Base-by-base conservation (phyloP, 2,329 filamentous ascomycete species). In the Pseudopyricularia cyperi region DNA sequence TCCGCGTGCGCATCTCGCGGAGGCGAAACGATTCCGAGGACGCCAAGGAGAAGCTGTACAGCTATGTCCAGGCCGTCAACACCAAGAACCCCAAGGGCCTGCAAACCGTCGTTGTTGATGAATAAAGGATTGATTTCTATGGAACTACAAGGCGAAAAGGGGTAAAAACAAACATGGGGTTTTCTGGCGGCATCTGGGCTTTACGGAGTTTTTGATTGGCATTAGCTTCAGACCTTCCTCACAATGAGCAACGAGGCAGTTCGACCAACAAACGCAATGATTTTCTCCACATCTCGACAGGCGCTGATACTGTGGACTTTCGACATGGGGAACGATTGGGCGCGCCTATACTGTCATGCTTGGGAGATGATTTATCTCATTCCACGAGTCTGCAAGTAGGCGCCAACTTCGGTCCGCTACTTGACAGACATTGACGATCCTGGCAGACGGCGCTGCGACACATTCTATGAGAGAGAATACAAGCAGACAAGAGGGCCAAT, bases 1-100 rank as follows among this genome's bases (percentile, higher is more conserved):
- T 98, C 66, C 91, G 93, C 68, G 84, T 98, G 70, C 89, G 94
- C 77, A 96, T 98, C 77, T 95, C 89, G 70, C 89, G 93, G 76
- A 94, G 95, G 85, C 89, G 93, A 83, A 98, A 98, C 79, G 93
- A 98, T 74, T 93, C 97, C 82, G 93, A 98, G 79, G 89, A 88
- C 67, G 93, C 94, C 72, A 95, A 95, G 82, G 89, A 98, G 84
- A 95, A 94, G 83, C 85, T 98, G 62, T 98, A 97, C 86, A 93
- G 87, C 74, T 96, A 95, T 77, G 93, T 98, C 65, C 91, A 98
- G 84, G 93, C 93, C 65, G 93, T 98, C 72, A 96, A 96, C 76
- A 90, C 97, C 71, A 95, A 97, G 88, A 87, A 95, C 77, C 83
- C 89, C 74, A 97, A 96, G 88, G 91, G 93, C 73, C 85, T 98